Base-by-base conservation (phyloP, 1,139 yeast species). In the Geotrichum histeridarum region DNA sequence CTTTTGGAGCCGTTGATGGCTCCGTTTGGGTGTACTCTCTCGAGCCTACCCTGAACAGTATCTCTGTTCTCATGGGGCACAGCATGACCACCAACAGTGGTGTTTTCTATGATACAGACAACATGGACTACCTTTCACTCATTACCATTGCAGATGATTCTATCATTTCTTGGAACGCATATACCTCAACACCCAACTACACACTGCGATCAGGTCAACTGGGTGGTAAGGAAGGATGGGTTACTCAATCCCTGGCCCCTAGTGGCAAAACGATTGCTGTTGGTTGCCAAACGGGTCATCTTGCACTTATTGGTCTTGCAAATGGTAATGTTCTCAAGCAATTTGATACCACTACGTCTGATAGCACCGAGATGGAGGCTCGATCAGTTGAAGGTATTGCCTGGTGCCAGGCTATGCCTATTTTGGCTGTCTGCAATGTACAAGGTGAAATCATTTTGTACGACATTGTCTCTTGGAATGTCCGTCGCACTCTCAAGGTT, bases 1-100 rank as follows among this genome's bases (percentile, higher is more conserved):
- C 98, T n/a, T 88, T 89, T 66, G 98, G 99, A 57, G 93, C 91
- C 41, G 76, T 77, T 9, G 97, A 91, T 69, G 98, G 99, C 1
- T 84, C 96, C 0, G 95, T 91, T 12, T 93, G 97, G 96, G 90
- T 86, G 35, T 93, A 89, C 68, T 86, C 85, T 64, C 78, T 90
- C 48, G 84, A 81, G 60, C 80, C 80, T 43, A 66, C 70, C 14
- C 70, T 77, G 49, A 78, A 78, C 54, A 88, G 84, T 67, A 72
- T 89, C 47, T 84, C 90, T 80, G 82, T 90, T 46, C 93, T 95
- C 31, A 85, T 82, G 67, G 81, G 84, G 36, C 97, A 88, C 72
- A 83, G 86, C 58, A 73, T 79, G 61, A 94, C 89, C 61, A 84
- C 93, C 67, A 68, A 67, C 48, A 81, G 78, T 56, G 97, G 96